Conservation (phyloP, 768 basidiomycete genomes). For the Tulasnella sp. region DNA sequence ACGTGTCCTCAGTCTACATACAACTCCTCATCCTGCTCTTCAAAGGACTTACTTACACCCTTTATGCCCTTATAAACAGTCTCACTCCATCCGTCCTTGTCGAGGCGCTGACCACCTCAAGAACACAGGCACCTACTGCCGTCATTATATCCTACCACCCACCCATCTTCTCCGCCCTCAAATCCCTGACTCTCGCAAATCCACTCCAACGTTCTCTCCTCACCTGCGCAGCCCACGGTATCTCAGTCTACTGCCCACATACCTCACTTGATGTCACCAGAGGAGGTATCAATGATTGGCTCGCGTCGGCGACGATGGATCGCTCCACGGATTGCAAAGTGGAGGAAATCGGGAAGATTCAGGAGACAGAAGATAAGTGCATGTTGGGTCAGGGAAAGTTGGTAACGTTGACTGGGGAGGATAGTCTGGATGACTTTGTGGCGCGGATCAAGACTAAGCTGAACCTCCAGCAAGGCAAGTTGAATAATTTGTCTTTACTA, state of each 20-base stretch:
- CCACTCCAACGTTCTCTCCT: conserved; percentile 74
- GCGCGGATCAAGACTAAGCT: conserved; percentile 60
- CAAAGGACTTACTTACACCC: conserved; percentile 1
- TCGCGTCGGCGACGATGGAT: conserved; percentile 35
- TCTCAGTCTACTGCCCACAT: conserved; percentile 82
- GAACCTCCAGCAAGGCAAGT: conserved; percentile 46
- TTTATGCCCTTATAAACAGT: conserved; percentile 31
- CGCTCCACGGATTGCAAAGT: not conserved
- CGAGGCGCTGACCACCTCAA: conserved; percentile 40
- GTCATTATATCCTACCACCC: conserved; percentile 79
- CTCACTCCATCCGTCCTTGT: conserved; percentile 58
- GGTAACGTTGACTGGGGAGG: conserved; percentile 46
- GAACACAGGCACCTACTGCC: conserved; percentile 38
- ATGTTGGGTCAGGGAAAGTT: conserved; percentile 39
- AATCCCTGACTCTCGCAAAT: conserved; percentile 64
- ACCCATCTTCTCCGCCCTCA: conserved; percentile 63
- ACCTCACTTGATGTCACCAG: conserved; percentile 75
- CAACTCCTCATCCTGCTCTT: not conserved
- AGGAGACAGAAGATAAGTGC: conserved; percentile 29
- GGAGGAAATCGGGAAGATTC: conserved; percentile 26
- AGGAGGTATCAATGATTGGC: conserved; percentile 87
- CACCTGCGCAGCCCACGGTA: conserved; percentile 65
- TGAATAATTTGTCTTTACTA: no score
- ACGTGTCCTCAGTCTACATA: conserved; percentile 7
- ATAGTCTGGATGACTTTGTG: conserved; percentile 50